Evolutionary conservation across 495 filamentous ascomycete genomes (phyloP).

Genomic region (Melanomma pulvis-pyrius): DNA sequence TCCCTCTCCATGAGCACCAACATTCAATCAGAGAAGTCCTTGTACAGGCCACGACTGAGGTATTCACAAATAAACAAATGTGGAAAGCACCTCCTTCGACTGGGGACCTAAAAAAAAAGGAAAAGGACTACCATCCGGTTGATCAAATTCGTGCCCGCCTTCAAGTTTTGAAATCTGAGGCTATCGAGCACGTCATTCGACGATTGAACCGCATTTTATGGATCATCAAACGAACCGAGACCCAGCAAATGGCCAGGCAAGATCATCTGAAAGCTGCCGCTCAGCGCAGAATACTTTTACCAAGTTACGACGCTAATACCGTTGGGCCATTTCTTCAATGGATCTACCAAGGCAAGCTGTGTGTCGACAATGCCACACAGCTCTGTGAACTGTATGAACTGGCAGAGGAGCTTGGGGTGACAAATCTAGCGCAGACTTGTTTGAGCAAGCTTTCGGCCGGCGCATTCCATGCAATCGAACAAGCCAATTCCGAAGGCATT

Average conservation of each 20-base stretch:
- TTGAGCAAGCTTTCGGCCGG: not conserved
- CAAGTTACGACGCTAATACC: not conserved
- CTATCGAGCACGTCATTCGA: not conserved
- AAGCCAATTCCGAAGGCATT: not conserved
- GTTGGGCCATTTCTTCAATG: conserved; percentile 13
- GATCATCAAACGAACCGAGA: conserved; percentile 6
- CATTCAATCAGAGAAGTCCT: not conserved
- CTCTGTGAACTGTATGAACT: conserved; percentile 19
- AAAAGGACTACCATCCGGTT: not conserved
- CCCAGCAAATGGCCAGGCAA: not conserved
- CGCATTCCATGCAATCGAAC: not conserved
- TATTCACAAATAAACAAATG: not conserved
- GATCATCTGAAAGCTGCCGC: conserved; percentile 16
- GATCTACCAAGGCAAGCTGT: conserved; percentile 3
- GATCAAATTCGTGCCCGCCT: not conserved
- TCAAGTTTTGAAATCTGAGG: not conserved
- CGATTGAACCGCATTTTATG: not conserved
- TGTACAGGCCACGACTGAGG: not conserved
- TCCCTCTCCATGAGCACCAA: not conserved
- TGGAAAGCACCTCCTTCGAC: not conserved
- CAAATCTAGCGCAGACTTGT: not conserved
- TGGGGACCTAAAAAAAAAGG: not conserved
- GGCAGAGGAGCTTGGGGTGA: conserved; percentile 8
- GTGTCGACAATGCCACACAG: not conserved
- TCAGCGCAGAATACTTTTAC: conserved; percentile 5